These are phyloP conservation scores for Mortierella polycephala DNA, from an alignment of 371 early-diverging fungal species.

Conservation along the genomic window DNA sequence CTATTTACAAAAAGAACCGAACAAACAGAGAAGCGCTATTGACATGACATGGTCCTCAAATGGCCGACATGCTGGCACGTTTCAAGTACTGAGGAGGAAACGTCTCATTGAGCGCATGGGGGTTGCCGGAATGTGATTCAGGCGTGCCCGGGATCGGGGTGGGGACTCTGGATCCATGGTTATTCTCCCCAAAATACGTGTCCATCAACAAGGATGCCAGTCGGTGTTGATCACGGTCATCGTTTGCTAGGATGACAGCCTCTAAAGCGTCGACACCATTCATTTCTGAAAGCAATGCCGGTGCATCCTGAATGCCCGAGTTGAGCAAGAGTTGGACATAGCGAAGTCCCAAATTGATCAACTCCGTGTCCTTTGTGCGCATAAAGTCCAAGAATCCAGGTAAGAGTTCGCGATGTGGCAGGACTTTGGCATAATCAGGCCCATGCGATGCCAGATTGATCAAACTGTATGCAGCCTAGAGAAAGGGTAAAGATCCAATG, in stretches of 20 bases:
- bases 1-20: background rate
- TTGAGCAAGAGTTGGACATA: constrained; percentile 61
- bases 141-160: constrained; percentile 53
- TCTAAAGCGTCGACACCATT: constrained; percentile 55
- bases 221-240: constrained; percentile 54
- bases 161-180: constrained; percentile 46
- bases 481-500: background rate
- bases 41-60: background rate
- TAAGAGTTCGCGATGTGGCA: constrained; percentile 61
- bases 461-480: constrained; percentile 65
- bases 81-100: constrained; percentile 45
- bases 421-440: constrained; percentile 55
- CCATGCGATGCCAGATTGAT: constrained; percentile 66
- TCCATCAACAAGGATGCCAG: constrained; percentile 54
- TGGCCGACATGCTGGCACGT: constrained; percentile 40
- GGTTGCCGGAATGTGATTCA: constrained; percentile 12
- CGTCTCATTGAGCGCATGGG: background rate
- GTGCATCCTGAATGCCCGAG: constrained; percentile 44
- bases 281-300: constrained; percentile 27
- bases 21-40: background rate
- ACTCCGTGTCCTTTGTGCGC: constrained; percentile 61
- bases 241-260: constrained; percentile 51
- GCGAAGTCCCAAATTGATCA: constrained; percentile 59
- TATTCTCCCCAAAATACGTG: constrained; percentile 55
- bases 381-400: constrained; percentile 65